A percentile compares a stretch with the other conserved stretches of the same genome.
These are phyloP conservation scores for Kandelia obovata DNA, from an alignment of 345 rosid genomes.

Conservation along the genomic window DNA sequence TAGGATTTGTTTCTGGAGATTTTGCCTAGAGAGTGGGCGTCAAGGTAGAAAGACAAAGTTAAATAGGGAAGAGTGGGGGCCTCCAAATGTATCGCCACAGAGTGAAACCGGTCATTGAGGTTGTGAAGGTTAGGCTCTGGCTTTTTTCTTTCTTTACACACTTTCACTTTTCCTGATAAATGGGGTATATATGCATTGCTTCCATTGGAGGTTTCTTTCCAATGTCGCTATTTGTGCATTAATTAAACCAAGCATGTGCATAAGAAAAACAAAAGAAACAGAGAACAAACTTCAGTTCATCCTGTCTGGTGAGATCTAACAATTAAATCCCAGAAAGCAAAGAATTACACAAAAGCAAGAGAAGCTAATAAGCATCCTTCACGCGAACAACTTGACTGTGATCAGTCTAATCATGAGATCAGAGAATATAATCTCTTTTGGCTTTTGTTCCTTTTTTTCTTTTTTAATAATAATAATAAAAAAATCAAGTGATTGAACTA, in stretches of 20 bases:
- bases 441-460: not conserved
- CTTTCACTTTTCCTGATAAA: slow-evolving; percentile 28
- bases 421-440: slow-evolving; percentile 11
- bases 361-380: slow-evolving; percentile 1
- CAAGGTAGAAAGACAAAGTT: not conserved
- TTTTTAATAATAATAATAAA: not conserved
- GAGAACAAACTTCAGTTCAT: too few relatives aligned
- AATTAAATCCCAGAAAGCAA: not conserved
- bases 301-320: not conserved
- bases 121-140: not conserved
- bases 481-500: not conserved
- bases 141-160: slow-evolving; percentile 21
- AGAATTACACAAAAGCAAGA: not conserved
- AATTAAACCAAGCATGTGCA: not conserved
- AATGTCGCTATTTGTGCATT: not conserved
- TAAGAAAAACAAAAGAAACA: not conserved
- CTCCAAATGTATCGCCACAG: slow-evolving; percentile 9
- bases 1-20: not conserved
- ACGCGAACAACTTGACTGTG: not conserved
- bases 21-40: not conserved
- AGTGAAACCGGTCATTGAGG: not conserved
- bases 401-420: slow-evolving; percentile 17
- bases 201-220: slow-evolving; percentile 41
- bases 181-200: slow-evolving; percentile 58
- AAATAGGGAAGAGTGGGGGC: slow-evolving; percentile 1